These are phyloP conservation scores for Pleurotus giganteus DNA, from an alignment of 768 basidiomycete genomes.

Conservation along the genomic window DNA sequence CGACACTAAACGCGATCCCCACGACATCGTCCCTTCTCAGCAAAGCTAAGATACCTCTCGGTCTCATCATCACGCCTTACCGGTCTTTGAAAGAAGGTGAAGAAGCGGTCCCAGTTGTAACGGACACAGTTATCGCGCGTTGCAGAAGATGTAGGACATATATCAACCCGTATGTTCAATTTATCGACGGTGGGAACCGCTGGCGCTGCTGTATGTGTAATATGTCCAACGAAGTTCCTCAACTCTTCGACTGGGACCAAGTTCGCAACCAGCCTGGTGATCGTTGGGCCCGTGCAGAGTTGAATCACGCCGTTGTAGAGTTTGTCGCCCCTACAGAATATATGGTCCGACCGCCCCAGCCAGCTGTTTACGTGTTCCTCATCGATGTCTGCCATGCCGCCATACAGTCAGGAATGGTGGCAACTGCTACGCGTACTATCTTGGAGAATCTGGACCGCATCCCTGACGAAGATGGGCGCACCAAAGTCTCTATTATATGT, in stretches of 20 bases:
- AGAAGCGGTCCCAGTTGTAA: conserved; percentile 82
- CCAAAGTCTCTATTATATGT: conserved; percentile 89
- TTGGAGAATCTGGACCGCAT: conserved; percentile 93
- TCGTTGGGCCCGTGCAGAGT: conserved; percentile 89
- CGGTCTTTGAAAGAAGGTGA: conserved; percentile 83
- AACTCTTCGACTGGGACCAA: conserved; percentile 98
- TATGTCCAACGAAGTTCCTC: conserved; percentile 97
- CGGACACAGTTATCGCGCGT: conserved; percentile 93
- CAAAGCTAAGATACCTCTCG: conserved; percentile 91
- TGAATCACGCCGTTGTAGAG: conserved; percentile 93
- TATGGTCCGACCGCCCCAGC: conserved; percentile 98
- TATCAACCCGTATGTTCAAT: conserved; percentile 97
- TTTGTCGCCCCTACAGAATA: conserved; percentile 98
- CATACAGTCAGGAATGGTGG: conserved; percentile 95
- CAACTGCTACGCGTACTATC: conserved; percentile 95
- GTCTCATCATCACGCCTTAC: conserved; percentile 87
- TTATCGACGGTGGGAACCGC: conserved; percentile 96
- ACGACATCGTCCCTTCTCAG: conserved; percentile 82
- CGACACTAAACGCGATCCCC: conserved; percentile 90
- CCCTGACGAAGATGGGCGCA: conserved; percentile 91
- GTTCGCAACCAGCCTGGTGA: conserved; percentile 91
- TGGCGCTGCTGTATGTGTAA: conserved; percentile 99
- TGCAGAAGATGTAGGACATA: conserved; percentile 95
- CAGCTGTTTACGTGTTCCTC: conserved; percentile 94
- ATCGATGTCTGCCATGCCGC: conserved; percentile 95